Conservation (phyloP, 192 early-diverging fungal genomes). For the Backusella mclennaniae region DNA sequence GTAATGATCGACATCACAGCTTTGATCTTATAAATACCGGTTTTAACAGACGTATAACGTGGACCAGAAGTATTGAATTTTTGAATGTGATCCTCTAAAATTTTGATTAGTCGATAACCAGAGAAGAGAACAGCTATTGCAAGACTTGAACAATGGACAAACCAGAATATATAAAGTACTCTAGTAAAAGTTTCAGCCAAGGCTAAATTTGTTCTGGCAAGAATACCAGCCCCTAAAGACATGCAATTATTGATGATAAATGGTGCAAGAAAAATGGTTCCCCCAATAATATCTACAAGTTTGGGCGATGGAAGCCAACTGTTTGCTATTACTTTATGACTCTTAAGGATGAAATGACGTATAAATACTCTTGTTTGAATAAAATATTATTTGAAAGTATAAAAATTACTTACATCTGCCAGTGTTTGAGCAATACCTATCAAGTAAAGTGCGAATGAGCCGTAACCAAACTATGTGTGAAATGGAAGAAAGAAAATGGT, state of each 20-base stretch:
- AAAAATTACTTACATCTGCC: constrained; percentile 11
- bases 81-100: constrained; percentile 17
- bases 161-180: constrained; percentile 31
- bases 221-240: constrained; percentile 24
- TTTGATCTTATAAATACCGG: constrained; percentile 28
- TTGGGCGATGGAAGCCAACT: constrained; percentile 31
- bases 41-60: constrained; percentile 17
- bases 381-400: neutral
- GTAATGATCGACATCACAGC: constrained; percentile 23
- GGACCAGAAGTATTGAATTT: constrained; percentile 17
- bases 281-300: constrained; percentile 22
- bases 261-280: constrained; percentile 22
- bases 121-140: constrained; percentile 12
- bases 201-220: neutral
- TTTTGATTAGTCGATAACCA: constrained; percentile 16
- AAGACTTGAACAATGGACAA: constrained; percentile 22
- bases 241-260: constrained; percentile 28
- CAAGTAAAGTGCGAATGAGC: constrained; percentile 17
- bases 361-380: neutral
- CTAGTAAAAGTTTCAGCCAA: constrained; percentile 20
- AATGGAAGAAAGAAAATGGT: too few relatives aligned
- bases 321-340: constrained; percentile 30
- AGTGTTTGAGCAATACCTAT: constrained; percentile 32
- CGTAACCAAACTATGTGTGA: too few relatives aligned
- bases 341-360: constrained; percentile 7